Evolutionary conservation across 108 stramenopile species (phyloP), one percentile per base, ranked within the genome.

Genomic region (Poteriospumella lacustris): DNA sequence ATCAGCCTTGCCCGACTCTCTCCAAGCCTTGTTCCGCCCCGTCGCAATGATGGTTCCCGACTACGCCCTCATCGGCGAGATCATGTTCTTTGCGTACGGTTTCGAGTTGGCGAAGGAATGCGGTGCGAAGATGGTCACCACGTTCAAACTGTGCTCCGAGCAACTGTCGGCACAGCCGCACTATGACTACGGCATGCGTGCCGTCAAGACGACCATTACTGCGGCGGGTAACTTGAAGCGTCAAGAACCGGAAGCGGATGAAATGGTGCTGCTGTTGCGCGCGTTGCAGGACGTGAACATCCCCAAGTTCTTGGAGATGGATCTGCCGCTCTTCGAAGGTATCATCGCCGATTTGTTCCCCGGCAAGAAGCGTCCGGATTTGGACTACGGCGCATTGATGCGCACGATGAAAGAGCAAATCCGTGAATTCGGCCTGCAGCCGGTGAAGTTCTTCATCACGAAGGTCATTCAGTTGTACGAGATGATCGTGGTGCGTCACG

Each of bases 31-130:
- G 12, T 90, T 90, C 76, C 87, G 89, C 1, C 88, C 89, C 24
- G 89, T 90, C 31, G 89, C 89, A 1, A 90, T 90, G 89, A 90
- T 90, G 89, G 89, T 90, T 15, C 89, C 89, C 33, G 89, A 90
- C 80, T 90, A 90, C 82, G 87, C 86, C 39, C 84, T 90, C n/a
- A 90, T 90, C 36, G 88, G 85, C 19, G 89, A 90, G 76, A 90
- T 90, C 80, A 88, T 88, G 86, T 64, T 64, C 36, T 64, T 64
- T 64, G 60, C 60, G 9, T 64, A 64, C 36, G 60, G 60, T 64
- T 64, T 64, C 36, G 60, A 58, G 5, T 39, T 80, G 42, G 84
- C 84, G 39, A 85, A 85, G 44, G 83, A 77, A 29, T 84, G 83
- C 64, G 83, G 68, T 76, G 19, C 78, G 44, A 85, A 89, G 88